A percentile compares a stretch with the other conserved stretches of the same genome.
Evolutionary conservation across 306 rosid species (phyloP).

Genomic region (Oemleria cerasiformis): DNA sequence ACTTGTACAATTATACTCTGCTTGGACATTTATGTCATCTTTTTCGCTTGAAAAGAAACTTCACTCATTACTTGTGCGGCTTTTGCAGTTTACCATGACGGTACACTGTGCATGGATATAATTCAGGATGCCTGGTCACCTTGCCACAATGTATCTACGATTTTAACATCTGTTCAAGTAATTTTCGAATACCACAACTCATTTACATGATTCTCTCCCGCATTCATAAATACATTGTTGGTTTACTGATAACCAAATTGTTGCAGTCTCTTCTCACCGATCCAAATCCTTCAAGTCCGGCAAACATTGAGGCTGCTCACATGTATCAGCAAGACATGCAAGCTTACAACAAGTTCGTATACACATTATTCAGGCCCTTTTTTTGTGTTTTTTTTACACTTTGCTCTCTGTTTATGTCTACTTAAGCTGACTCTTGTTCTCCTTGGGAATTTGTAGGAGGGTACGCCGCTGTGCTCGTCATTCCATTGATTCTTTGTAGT

Average conservation of each 20-base stretch:
- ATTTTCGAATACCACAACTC: background rate
- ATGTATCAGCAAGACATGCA: slow-evolving; percentile 30
- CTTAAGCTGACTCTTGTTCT: background rate
- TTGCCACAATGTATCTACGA: slow-evolving; percentile 32
- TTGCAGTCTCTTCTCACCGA: slow-evolving; percentile 33
- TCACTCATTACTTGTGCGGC: background rate
- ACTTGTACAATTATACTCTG: background rate
- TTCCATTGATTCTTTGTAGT: slow-evolving; percentile 29
- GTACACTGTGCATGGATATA: slow-evolving; percentile 36
- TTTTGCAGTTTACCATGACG: slow-evolving; percentile 30
- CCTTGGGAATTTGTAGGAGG: slow-evolving; percentile 27
- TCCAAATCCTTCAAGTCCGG: slow-evolving; percentile 36
- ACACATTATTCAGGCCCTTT: background rate
- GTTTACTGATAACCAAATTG: slow-evolving; percentile 3
- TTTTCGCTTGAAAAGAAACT: background rate
- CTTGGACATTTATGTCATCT: background rate
- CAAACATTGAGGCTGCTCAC: slow-evolving; percentile 34
- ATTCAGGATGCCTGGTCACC: slow-evolving; percentile 42
- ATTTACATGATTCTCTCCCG: background rate
- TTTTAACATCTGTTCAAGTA: slow-evolving; percentile 38
- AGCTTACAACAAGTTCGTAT: slow-evolving; percentile 32
- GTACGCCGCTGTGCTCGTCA: slow-evolving; percentile 30
- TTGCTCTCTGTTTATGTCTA: background rate
- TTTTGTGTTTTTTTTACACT: background rate
- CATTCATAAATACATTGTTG: background rate